Base-by-base conservation (phyloP, 495 filamentous ascomycete genomes). In the Letharia columbiana region DNA sequence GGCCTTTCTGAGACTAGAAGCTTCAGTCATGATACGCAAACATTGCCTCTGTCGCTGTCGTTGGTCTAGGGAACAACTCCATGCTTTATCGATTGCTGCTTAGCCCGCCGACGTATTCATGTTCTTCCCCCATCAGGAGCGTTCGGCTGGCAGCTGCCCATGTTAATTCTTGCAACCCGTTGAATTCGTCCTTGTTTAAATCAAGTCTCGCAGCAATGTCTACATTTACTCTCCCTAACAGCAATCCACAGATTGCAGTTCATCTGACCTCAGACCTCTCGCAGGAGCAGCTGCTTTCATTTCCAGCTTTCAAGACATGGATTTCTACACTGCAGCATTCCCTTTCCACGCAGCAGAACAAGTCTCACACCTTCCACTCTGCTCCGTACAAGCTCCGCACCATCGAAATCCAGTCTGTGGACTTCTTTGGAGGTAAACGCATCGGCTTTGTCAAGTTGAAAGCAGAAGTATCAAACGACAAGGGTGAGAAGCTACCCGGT, bases 371-470 rank as follows among this genome's bases (percentile, higher is more conserved):
- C 61, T 95, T 96, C 75, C 80, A 92, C 73, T 31, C 69, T 0
- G 75, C 84, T 66, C 90, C 91, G 4, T 96, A 93, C 76, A 68
- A 77, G 12, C 83, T 96, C 8, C 84, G 83, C 58, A 78, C 78
- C 61, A 86, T 96, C 68, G 83, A 85, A 4, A 78, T 96, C 68
- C 90, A 95, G 72, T 75, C 88, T 35, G 85, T 84, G 66, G 91
- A 93, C 77, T 83, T 84, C 42, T 95, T 91, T 68, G 85, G 86
- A 57, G 73, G 77, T 2, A 73, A 70, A 4, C 78, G 86, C 12
- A 71, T 93, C 31, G 91, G 92, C 13, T 96, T 96, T 73, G 65
- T 96, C 28, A 95, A 95, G 68, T 73, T 96, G 11, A 82, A 81
- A 41, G 83, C 88, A 5, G 77, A 83, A 17, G 80, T 96, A 2